These are phyloP conservation scores for Penicillium sp. DNA, from an alignment of 2,329 filamentous ascomycete genomes.

Conservation along the genomic window DNA sequence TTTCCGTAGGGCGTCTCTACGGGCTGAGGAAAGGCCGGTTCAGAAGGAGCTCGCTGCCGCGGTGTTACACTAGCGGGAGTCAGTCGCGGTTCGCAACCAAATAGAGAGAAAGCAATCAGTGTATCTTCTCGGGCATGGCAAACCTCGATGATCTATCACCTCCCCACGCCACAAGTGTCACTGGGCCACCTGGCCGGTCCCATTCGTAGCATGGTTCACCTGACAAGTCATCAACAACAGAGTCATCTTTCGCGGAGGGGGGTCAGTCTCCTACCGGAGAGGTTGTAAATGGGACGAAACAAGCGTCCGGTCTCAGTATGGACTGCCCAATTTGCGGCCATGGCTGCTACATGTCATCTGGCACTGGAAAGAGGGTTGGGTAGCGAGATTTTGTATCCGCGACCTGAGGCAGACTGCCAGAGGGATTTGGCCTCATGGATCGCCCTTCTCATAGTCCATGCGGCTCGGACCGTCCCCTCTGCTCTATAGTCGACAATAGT, in stretches of 20 bases:
- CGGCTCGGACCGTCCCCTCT: conserved; percentile 4
- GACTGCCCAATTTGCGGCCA: conserved; percentile 6
- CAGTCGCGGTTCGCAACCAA: neutral
- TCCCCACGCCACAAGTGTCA: neutral
- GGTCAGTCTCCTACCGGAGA: conserved; percentile 1
- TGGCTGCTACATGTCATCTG: conserved; percentile 1
- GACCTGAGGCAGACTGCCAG: neutral
- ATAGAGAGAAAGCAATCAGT: too few relatives aligned
- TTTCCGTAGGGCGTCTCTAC: conserved; percentile 2
- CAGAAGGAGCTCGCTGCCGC: conserved; percentile 1
- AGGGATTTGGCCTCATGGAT: neutral
- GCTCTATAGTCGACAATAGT: neutral
- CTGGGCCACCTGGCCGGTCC: conserved; percentile 2
- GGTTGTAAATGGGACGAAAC: conserved; percentile 6
- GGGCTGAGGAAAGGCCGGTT: neutral
- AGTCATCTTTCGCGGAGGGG: neutral
- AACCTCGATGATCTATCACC: neutral
- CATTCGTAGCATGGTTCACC: conserved; percentile 4
- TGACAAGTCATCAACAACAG: neutral
- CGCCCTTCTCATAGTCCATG: neutral
- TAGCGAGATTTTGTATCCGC: conserved; percentile 1
- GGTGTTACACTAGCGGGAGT: neutral
- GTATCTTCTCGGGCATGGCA: neutral
- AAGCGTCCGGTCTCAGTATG: conserved; percentile 4
- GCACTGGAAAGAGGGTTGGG: neutral